These are phyloP conservation scores for Cymbidium sinense DNA, from an alignment of 106 monocot species.

Conservation along the genomic window DNA sequence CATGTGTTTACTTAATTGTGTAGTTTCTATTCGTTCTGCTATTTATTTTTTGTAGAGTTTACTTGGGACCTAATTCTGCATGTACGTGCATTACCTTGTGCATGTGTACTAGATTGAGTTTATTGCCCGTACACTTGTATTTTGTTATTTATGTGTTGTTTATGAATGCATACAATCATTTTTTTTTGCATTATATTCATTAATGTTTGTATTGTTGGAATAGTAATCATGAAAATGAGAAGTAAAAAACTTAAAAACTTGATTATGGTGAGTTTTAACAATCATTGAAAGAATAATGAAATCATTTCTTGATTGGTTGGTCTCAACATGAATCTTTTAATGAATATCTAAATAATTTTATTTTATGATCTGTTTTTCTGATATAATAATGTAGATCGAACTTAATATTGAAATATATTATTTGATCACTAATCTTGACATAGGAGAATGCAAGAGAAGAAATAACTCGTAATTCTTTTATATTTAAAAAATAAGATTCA, in stretches of 20 bases:
- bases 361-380: not conserved
- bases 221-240: not conserved
- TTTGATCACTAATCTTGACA: not conserved
- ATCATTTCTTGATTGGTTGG: not conserved
- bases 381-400: not conserved
- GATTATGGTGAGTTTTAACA: too few relatives aligned
- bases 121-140: not conserved
- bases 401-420: not conserved
- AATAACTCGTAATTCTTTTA: not conserved
- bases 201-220: slow-evolving; percentile 1
- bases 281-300: not conserved
- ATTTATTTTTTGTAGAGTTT: not conserved
- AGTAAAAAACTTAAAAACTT: not conserved
- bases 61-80: not conserved
- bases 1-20: not conserved
- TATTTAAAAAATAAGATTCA: not conserved
- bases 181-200: not conserved
- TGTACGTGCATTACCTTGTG: not conserved
- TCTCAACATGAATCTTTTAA: not conserved
- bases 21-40: not conserved
- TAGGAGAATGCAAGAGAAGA: not conserved
- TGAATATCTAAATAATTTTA: not conserved
- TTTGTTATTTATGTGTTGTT: not conserved
- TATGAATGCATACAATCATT: not conserved
- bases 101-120: not conserved